Evolutionary conservation across 306 rosid genomes (phyloP).

Genomic region (Begonia loranthoides): DNA sequence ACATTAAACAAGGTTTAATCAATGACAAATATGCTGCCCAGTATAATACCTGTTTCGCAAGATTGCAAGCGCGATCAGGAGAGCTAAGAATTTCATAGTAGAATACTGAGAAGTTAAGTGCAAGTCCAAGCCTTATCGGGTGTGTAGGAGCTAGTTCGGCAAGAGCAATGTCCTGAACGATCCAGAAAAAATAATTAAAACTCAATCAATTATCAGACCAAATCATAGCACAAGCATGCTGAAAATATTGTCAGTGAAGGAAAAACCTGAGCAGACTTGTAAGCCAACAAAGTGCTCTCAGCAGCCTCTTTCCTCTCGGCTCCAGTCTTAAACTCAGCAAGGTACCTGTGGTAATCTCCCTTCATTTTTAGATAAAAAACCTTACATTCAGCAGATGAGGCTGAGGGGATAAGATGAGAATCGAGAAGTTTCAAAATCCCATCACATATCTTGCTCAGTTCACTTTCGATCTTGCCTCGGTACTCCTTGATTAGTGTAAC

Average conservation of each 20-base stretch:
- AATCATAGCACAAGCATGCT: too few relatives aligned
- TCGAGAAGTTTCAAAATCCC: conserved; percentile 29
- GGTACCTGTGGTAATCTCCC: conserved; percentile 80
- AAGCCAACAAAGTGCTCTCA: conserved; percentile 69
- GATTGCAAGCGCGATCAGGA: conserved; percentile 85
- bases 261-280: conserved; percentile 74
- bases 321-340: conserved; percentile 49
- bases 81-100: conserved; percentile 60
- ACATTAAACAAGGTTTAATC: too few relatives aligned
- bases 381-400: conserved; percentile 50
- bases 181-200: too few relatives aligned
- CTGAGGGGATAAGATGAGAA: conserved; percentile 52
- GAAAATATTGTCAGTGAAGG: not conserved
- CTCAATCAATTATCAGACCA: too few relatives aligned
- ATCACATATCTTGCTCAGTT: conserved; percentile 78
- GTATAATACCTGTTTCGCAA: conserved; percentile 52
- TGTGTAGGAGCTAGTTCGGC: conserved; percentile 64
- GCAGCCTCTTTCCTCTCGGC: conserved; percentile 73
- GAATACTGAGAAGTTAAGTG: conserved; percentile 69
- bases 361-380: conserved; percentile 77
- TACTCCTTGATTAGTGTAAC: conserved; percentile 60
- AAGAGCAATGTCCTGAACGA: conserved; percentile 52
- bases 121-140: conserved; percentile 47
- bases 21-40: too few relatives aligned
- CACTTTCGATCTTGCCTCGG: conserved; percentile 62